Base-by-base conservation (phyloP, 2,329 filamentous ascomycete genomes). In the Neopestalotiopsis sp. region DNA sequence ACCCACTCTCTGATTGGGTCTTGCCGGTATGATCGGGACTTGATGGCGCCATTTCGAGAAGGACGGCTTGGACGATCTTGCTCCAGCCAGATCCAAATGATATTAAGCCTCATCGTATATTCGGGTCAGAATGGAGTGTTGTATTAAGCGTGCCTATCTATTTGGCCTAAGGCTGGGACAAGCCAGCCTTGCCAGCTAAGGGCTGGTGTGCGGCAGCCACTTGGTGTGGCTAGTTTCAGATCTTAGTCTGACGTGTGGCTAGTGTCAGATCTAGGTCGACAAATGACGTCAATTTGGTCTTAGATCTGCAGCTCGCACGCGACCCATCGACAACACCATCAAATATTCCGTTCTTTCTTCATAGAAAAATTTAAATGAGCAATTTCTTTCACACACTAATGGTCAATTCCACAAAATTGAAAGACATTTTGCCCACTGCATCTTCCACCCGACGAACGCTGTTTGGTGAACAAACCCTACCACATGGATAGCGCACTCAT, bases 221-320 rank as follows among this genome's bases (percentile, higher is more conserved):
- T 24, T 24, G 1, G 24, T 24, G 24, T 28, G 24, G 24, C 24
- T 28, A 28, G 24, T 28, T 28, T 28, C 24, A 28, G 24, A 28
- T 28, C 24, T 28, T 3, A 28, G 24, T 28, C 24, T 4, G 24
- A 28, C 24, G 24, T 28, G 24, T 28, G 24, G 24, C 24, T 28
- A 28, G 24, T 28, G 24, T 4, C 24, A 28, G 24, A 28, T 28
- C 24, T 1, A 28, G 24, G 24, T 28, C 3, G 24, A 28, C 24
- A 1, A 28, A 28, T 62, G 59, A 62, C 59, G 59, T 62, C 59
- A 62, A 40, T n/a, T n/a, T 24, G 10, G 6, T 62, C n/a, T 38
- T 34, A 34, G 30, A 62, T 40, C 30, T 40, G 59, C 59, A 5
- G 34, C 32, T 62, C 17, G 34, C 59, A 62, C 59, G 59, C 59